These are phyloP conservation scores for Termitomyces sp. DNA, from an alignment of 768 basidiomycete genomes.

Conservation along the genomic window DNA sequence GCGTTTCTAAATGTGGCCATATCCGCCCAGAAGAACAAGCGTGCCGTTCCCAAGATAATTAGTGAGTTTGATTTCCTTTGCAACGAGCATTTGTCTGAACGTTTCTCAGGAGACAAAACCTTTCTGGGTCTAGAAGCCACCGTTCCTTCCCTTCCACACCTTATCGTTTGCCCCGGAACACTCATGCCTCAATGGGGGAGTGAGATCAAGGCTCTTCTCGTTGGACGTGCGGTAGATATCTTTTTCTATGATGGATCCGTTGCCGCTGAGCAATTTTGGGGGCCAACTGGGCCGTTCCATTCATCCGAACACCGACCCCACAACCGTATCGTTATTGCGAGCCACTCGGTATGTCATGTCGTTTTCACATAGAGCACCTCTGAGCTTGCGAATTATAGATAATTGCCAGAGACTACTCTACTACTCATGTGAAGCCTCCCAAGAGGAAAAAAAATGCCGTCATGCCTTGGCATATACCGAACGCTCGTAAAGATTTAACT, in stretches of 20 bases:
- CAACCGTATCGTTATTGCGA: constrained; percentile 19
- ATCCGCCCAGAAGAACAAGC: background rate
- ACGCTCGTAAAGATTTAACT: background rate
- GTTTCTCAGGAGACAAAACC: background rate
- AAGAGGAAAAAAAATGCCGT: background rate
- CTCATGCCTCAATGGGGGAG: constrained; percentile 21
- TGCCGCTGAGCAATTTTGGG: constrained; percentile 20
- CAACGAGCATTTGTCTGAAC: too few species aligned
- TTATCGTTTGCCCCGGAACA: constrained; percentile 20
- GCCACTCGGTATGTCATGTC: constrained; percentile 23
- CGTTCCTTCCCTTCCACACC: constrained; percentile 14
- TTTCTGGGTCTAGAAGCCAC: background rate
- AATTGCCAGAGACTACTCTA: constrained; percentile 13
- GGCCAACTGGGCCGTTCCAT: constrained; percentile 7
- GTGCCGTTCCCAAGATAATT: background rate
- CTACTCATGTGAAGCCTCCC: background rate
- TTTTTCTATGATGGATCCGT: constrained; percentile 20
- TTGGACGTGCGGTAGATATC: constrained; percentile 20
- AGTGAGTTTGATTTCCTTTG: constrained; percentile 1
- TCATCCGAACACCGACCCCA: constrained; percentile 12
- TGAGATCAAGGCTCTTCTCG: constrained; percentile 16
- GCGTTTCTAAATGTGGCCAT: constrained; percentile 18
- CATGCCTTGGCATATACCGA: constrained; percentile 19
- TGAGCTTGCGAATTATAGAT: constrained; percentile 10
- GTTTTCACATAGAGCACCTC: too few species aligned